A percentile compares a stretch with the other conserved stretches of the same genome.
These are phyloP conservation scores for Colletotrichum trifolii DNA, from an alignment of 2,329 filamentous ascomycete species.

Conservation along the genomic window DNA sequence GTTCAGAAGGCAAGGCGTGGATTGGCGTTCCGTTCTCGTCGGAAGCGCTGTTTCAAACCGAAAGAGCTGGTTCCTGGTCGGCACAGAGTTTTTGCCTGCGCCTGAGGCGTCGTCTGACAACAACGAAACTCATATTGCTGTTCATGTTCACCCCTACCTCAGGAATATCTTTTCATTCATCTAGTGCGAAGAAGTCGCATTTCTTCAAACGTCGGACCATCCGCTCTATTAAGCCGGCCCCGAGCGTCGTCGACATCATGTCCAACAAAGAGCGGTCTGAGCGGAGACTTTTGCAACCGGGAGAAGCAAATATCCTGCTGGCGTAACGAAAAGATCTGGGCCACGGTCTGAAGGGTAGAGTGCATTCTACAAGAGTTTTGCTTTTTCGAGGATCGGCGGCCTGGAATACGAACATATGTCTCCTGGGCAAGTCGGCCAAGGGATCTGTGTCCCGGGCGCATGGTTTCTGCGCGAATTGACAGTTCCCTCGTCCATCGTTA, in stretches of 20 bases:
- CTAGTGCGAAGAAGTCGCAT: no score
- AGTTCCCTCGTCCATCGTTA: conserved; percentile 8
- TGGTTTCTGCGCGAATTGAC: conserved; percentile 16
- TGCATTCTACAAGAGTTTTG: neutral
- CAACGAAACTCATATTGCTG: no score
- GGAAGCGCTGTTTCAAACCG: no score
- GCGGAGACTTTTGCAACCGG: conserved; percentile 16
- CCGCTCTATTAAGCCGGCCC: no score
- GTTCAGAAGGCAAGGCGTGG: neutral
- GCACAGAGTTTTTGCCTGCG: no score
- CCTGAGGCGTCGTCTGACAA: no score
- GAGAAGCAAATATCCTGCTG: conserved; percentile 10
- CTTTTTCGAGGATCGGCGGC: conserved; percentile 5
- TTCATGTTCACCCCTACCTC: no score
- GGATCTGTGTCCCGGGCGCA: conserved; percentile 18
- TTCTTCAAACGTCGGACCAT: no score
- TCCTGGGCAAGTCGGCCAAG: conserved; percentile 6
- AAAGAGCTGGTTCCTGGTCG: no score
- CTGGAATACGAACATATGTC: neutral
- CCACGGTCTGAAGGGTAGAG: conserved; percentile 7
- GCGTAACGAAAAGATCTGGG: neutral
- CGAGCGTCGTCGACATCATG: neutral
- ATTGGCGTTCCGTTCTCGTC: neutral
- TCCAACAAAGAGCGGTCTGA: conserved; percentile 6
- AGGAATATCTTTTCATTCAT: no score